These are phyloP conservation scores for Fusarium fujikuroi DNA, from an alignment of 2,329 filamentous ascomycete species.

Conservation along the genomic window DNA sequence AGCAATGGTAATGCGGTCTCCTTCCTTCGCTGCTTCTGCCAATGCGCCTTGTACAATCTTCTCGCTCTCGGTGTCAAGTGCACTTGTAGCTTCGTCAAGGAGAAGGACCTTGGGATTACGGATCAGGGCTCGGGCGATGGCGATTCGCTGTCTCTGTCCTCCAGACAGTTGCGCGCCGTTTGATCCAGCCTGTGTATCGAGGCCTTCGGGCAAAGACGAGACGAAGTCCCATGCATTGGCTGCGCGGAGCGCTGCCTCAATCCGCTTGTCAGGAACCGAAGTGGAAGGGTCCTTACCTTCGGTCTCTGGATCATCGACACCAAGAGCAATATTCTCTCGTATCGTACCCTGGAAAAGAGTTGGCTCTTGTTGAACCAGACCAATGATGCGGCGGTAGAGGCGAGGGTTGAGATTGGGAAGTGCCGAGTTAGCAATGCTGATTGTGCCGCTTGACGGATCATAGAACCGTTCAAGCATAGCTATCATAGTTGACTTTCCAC, in stretches of 20 bases:
- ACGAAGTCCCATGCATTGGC: slow-evolving; percentile 63
- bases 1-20: slow-evolving; percentile 58
- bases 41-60: slow-evolving; percentile 79
- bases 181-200: slow-evolving; percentile 70
- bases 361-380: slow-evolving; percentile 68
- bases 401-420: slow-evolving; percentile 56
- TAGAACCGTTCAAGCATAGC: slow-evolving; percentile 61
- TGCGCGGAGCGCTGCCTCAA: slow-evolving; percentile 59
- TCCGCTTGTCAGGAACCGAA: slow-evolving; percentile 44
- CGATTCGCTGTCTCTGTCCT: slow-evolving; percentile 74
- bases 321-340: slow-evolving; percentile 78
- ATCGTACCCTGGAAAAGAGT: slow-evolving; percentile 82
- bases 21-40: slow-evolving; percentile 76
- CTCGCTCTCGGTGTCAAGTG: slow-evolving; percentile 45
- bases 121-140: slow-evolving; percentile 72
- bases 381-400: slow-evolving; percentile 62
- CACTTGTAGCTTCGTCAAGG: slow-evolving; percentile 44
- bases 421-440: slow-evolving; percentile 58
- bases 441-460: slow-evolving; percentile 56
- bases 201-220: slow-evolving; percentile 55
- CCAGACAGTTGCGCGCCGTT: slow-evolving; percentile 73
- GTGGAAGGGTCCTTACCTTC: slow-evolving; percentile 6
- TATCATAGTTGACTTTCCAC: slow-evolving; percentile 71
- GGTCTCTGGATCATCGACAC: slow-evolving; percentile 34
- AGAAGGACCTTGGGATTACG: slow-evolving; percentile 41